Evolutionary conservation across 257 asterid genomes (phyloP).

Genomic region (Ophiorrhiza pumila): DNA sequence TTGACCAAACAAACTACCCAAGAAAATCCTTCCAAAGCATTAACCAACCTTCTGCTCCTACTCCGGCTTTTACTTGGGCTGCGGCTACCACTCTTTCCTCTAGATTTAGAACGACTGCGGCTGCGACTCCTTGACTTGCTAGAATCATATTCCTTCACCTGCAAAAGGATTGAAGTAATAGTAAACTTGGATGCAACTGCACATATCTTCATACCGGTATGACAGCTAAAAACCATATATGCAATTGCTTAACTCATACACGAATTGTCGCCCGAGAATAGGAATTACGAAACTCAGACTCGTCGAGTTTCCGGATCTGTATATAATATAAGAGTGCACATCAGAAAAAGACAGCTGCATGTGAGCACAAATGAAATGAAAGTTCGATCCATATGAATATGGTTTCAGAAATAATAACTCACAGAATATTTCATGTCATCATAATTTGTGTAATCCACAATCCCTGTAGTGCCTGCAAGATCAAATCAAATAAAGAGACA

Average conservation of each 20-base stretch:
- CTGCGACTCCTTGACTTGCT: slow-evolving; percentile 75
- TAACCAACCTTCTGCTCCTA: slow-evolving; percentile 70
- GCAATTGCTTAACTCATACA: slow-evolving; percentile 39
- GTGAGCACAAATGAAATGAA: neutral
- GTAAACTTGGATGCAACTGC: neutral
- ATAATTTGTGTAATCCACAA: slow-evolving; percentile 75
- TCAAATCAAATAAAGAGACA: neutral
- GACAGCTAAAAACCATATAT: neutral
- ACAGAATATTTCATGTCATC: slow-evolving; percentile 97
- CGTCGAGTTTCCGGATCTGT: slow-evolving; percentile 92
- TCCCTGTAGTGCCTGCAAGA: slow-evolving; percentile 80
- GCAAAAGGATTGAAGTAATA: slow-evolving; percentile 15
- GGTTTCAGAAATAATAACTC: slow-evolving; percentile 21
- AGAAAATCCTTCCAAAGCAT: slow-evolving; percentile 9
- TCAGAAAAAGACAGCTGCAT: neutral
- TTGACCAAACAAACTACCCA: neutral
- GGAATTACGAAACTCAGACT: slow-evolving; percentile 90
- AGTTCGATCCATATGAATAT: neutral
- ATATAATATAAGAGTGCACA: slow-evolving; percentile 11
- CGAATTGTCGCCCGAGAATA: slow-evolving; percentile 72
- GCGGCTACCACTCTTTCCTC: slow-evolving; percentile 70
- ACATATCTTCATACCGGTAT: neutral
- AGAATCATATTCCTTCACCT: slow-evolving; percentile 92
- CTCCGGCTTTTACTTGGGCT: slow-evolving; percentile 69
- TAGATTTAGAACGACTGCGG: slow-evolving; percentile 64